phyloP scores from a whole-genome alignment of 352 stramenopile species.

The Pilasporangium apinafurcum region DNA sequence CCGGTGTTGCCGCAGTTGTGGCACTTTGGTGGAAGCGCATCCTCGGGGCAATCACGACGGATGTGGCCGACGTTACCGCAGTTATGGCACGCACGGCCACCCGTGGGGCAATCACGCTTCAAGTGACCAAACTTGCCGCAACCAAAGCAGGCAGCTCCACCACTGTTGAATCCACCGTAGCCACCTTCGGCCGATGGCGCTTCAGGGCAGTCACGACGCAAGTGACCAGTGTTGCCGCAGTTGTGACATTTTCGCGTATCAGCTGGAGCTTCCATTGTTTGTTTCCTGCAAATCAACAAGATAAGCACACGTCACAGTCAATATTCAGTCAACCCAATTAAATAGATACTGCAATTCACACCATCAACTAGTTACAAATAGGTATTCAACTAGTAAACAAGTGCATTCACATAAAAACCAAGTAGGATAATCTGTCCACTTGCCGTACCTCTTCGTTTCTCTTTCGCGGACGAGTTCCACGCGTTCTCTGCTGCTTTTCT shows the following conservation, averaged over 20 bases:
- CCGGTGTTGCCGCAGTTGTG: slow-evolving; percentile 72
- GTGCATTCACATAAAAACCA: too few relatives aligned
- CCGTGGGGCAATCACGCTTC: slow-evolving; percentile 74
- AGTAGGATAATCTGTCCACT: too few relatives aligned
- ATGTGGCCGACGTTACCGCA: slow-evolving; percentile 74
- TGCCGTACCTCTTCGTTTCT: too few relatives aligned
- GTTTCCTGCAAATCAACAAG: too few relatives aligned
- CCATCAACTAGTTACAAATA: too few relatives aligned
- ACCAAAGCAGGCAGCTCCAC: slow-evolving; percentile 54
- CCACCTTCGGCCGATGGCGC: slow-evolving; percentile 28
- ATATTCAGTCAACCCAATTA: too few relatives aligned
- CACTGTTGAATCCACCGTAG: slow-evolving; percentile 18
- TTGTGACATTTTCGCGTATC: slow-evolving; percentile 70
- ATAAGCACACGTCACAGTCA: too few relatives aligned
- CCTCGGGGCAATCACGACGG: slow-evolving; percentile 73
- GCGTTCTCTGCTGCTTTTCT: slow-evolving; percentile 30
- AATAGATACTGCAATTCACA: too few relatives aligned
- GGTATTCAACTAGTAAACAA: too few relatives aligned
- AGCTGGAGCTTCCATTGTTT: too few relatives aligned
- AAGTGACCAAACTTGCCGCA: slow-evolving; percentile 77
- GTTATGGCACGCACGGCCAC: slow-evolving; percentile 75
- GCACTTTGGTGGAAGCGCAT: slow-evolving; percentile 67
- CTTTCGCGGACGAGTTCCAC: too few relatives aligned
- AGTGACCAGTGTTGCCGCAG: slow-evolving; percentile 67
- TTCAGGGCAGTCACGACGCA: slow-evolving; percentile 73